Base-by-base conservation (phyloP, 495 filamentous ascomycete species). In the Penicillium cataractarum region DNA sequence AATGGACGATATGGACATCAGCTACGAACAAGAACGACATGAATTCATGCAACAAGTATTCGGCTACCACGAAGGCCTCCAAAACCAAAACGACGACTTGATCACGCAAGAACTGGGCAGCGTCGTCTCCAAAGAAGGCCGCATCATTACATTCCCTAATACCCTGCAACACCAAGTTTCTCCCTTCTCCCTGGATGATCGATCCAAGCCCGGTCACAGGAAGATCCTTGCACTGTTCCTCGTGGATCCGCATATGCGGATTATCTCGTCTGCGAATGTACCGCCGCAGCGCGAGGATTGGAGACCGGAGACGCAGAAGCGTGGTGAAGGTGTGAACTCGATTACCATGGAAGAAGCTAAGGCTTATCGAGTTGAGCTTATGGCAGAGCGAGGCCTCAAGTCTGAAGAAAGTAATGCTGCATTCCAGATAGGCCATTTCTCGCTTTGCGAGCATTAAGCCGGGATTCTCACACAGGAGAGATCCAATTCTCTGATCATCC, bases 221-320 rank as follows among this genome's bases (percentile, higher is more conserved):
- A 81, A 83, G 56, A 82, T 87, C 60, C 71, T 88, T 2, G 83
- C 81, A 0, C 63, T 88, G 17, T 88, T 81, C 67, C 72, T 89
- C 4, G 79, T 89, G 3, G 84, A 87, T 66, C 86, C 86, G 0
- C 55, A 76, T 42, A 59, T 65, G 15, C 76, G 78, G 2, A 75
- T 89, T 55, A 78, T 85, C 15, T 82, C 76, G 0, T 83, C 86
- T 1, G 79, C 81, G 2, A 83, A 85, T 63, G 80, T 89, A 0
- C 84, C 86, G 2, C 84, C 85, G 5, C 85, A 82, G 57, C 67
- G 78, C 33, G 62, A 78, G 13, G 64, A 74, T 5, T 83, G 82
- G 73, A 65, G 71, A 57, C 52, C 60, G 7, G 66, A 71, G 26
- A 48, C 54, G 26, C 33, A 54, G 37, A 24, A 32, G 7, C 13